Percentiles rank a stretch among this genome's conserved stretches.
Conservation (phyloP, 2,329 filamentous ascomycete species). For the Diaporthe humulicola region DNA sequence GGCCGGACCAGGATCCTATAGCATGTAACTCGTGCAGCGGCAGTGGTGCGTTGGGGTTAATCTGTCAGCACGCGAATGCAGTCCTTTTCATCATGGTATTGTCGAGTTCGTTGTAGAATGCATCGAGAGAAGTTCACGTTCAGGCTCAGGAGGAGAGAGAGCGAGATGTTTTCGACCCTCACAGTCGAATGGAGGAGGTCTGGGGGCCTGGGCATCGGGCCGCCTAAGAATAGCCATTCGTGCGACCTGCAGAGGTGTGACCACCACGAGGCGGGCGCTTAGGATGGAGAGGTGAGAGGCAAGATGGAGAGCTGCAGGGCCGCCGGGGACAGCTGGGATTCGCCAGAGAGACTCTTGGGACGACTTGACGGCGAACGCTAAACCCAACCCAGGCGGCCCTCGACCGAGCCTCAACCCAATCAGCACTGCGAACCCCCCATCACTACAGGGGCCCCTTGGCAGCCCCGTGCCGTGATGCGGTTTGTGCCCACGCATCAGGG, state of each 20-base stretch:
- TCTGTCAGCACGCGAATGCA: slow-evolving; percentile 16
- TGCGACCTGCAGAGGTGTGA: slow-evolving; percentile 40
- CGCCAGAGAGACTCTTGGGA: slow-evolving; percentile 30
- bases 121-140: neutral
- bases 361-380: slow-evolving; percentile 21
- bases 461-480: slow-evolving; percentile 29
- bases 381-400: slow-evolving; percentile 19
- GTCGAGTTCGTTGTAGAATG: slow-evolving; percentile 17
- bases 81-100: slow-evolving; percentile 10
- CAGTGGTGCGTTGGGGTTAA: slow-evolving; percentile 18
- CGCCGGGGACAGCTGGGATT: slow-evolving; percentile 34
- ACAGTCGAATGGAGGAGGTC: slow-evolving; percentile 31
- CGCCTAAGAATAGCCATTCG: slow-evolving; percentile 36
- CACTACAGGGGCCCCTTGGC: slow-evolving; percentile 20
- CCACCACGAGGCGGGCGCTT: slow-evolving; percentile 39
- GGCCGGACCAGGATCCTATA: slow-evolving; percentile 48
- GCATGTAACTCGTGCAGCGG: slow-evolving; percentile 28
- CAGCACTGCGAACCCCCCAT: neutral
- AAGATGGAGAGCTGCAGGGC: slow-evolving; percentile 36
- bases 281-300: slow-evolving; percentile 38
- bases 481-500: slow-evolving; percentile 24
- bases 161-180: slow-evolving; percentile 13
- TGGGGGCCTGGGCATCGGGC: slow-evolving; percentile 21
- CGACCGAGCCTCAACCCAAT: slow-evolving; percentile 36
- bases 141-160: slow-evolving; percentile 3